Base-by-base conservation (phyloP, 2,329 filamentous ascomycete species). In the Harringtonia lauricola region DNA sequence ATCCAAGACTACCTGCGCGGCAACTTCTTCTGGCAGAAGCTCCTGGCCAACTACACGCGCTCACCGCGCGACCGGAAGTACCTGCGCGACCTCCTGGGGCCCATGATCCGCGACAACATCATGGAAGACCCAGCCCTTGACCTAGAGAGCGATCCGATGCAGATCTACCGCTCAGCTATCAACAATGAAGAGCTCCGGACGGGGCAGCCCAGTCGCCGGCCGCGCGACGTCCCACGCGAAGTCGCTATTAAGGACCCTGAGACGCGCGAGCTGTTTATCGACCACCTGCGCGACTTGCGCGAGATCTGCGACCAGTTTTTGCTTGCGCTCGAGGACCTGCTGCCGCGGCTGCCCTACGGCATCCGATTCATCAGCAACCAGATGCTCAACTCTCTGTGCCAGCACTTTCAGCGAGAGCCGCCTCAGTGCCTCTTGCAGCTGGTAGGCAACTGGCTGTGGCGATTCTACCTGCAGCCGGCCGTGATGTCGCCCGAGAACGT, bases 181-280 rank as follows among this genome's bases (percentile, higher is more conserved):
- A 96, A 94, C 66, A 95, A 98, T 55, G 90, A 96, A 62, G 92
- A 98, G 64, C 77, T 98, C 21, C 81, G 87, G 17, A 98, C 92
- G 0, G 92, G 92, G 5, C 79, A 80, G 51, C 79, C 86, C 18
- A 95, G 89, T 59, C 76, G 76, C 40, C 76, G 92, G 49, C 84
- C 81, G 29, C 78, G 86, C 14, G 88, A 95, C 52, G 82, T 98
- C 29, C 83, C 87, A 1, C 79, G 89, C 49, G 92, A 98, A 59
- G 74, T 94, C 53, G 92, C 92, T n/a, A 95, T 98, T 59, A 83
- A 89, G 53, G 92, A 98, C 56, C 83, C 83, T 1, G 92, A 98
- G 62, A 96, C 92, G 1, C 79, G 90, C 54, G 81, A 84, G 47
- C 81, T 89, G 22, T 98, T 98, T 60, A 94, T 98, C 46, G 84